Evolutionary conservation across 1,284 basidiomycete species (phyloP).

Genomic region (Sporisorium reilianum): DNA sequence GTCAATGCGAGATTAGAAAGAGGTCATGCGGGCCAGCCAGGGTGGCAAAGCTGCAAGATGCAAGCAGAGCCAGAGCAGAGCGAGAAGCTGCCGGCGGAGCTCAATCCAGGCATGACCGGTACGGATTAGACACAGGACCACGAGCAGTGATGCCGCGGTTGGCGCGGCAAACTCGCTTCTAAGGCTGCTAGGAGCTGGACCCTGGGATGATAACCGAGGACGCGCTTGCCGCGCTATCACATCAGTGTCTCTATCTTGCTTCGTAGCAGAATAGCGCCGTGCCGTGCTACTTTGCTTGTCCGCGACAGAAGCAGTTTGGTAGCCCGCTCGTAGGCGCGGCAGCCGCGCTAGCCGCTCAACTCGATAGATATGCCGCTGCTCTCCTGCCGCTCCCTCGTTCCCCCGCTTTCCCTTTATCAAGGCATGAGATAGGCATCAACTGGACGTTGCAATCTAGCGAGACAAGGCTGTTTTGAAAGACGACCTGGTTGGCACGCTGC

Average conservation of each 20-base stretch:
- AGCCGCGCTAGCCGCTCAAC: constrained; percentile 12
- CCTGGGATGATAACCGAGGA: constrained; percentile 2
- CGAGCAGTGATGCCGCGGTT: constrained; percentile 14
- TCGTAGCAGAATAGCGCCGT: not conserved
- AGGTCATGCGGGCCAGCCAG: constrained; percentile 11
- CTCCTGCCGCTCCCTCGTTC: not conserved
- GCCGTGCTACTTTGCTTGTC: not conserved
- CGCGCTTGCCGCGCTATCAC: constrained; percentile 16
- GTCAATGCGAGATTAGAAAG: constrained; percentile 1
- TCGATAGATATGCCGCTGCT: not conserved
- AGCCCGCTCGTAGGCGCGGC: not conserved
- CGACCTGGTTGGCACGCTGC: not conserved
- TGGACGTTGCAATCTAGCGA: not conserved
- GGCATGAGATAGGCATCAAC: not conserved
- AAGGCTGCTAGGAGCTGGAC: not conserved
- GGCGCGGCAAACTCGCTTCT: constrained; percentile 9
- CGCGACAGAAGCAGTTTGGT: not conserved
- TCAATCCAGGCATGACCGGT: not conserved
- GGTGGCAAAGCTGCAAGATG: constrained; percentile 3
- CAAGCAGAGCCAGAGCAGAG: not conserved
- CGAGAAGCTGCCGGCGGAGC: constrained; percentile 11
- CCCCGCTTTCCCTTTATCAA: not conserved
- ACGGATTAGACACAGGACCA: constrained; percentile 1
- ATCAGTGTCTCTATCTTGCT: not conserved
- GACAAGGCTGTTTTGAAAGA: not conserved